phyloP scores from a whole-genome alignment of 331 rosid species.

The Acacia concinna region DNA sequence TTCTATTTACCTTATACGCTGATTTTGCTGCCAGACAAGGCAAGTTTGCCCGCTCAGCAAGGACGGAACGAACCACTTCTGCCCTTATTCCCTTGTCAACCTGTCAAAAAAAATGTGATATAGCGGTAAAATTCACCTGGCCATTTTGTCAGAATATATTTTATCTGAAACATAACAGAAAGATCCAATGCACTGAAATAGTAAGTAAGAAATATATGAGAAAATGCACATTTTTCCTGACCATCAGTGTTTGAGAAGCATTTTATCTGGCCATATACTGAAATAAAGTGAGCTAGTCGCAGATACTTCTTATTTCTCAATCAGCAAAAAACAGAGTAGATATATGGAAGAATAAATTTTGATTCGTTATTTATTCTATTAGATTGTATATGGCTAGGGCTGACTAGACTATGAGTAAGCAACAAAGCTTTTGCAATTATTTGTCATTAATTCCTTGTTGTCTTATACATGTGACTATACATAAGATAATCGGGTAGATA shows the following conservation, averaged over 20 bases:
- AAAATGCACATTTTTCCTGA: neutral
- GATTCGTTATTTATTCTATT: too few relatives aligned
- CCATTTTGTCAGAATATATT: constrained; percentile 4
- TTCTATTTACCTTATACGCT: constrained; percentile 61
- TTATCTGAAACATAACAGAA: constrained; percentile 5
- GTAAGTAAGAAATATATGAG: neutral
- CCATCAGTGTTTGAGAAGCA: neutral
- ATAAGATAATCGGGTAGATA: neutral
- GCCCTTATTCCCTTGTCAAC: constrained; percentile 76
- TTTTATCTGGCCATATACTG: neutral
- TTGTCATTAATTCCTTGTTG: too few relatives aligned
- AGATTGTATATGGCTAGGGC: too few relatives aligned
- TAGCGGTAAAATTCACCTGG: constrained; percentile 10
- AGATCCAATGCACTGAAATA: constrained; percentile 18
- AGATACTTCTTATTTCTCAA: too few relatives aligned
- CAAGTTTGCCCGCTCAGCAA: constrained; percentile 70
- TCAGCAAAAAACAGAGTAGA: too few relatives aligned
- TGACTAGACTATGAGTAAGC: too few relatives aligned
- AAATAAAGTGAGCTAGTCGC: neutral
- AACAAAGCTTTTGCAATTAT: too few relatives aligned
- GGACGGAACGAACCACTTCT: constrained; percentile 84
- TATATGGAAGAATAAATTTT: too few relatives aligned
- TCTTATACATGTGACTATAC: neutral
- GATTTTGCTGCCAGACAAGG: constrained; percentile 84
- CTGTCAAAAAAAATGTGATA: constrained; percentile 46